Evolutionary conservation across 768 basidiomycete genomes (phyloP), one percentile per base, ranked within the genome.

Genomic region (Infundibulicybe gibba): DNA sequence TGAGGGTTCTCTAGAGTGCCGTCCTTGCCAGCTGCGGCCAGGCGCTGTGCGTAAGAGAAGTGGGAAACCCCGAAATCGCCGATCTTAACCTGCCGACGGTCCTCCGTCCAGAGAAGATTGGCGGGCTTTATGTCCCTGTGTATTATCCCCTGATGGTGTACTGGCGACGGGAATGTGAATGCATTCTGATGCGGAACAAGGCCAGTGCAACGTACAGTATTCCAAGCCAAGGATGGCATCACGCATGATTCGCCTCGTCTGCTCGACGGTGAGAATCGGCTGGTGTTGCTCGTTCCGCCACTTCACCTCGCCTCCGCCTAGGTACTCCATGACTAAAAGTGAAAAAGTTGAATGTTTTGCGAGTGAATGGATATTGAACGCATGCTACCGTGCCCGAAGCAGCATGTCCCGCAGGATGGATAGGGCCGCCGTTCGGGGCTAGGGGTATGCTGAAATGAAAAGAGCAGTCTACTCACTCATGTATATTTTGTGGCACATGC

Each of bases 61-160:
- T 95, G 92, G 13, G 95, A 94, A 44, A 97, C 93, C 44, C 97
- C 97, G 65, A 99, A 98, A 68, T 99, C 97, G 20, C 87, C 92
- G 50, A 99, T 98, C 68, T 99, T 99, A 68, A 98, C 94, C 48
- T 80, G 81, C 49, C 81, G 80, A 44, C 90, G 84, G 69, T 95
- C 89, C 20, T 77, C 76, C 2, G 88, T 87, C 84, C 90, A 93
- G 21, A 99, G 77, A 17, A 99, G 82, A 66, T 99, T 99, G 40
- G 94, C 91, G 20, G 97, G 97, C 62, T 99, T 99, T 72, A 99
- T 98, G 69, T 99, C 97, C 48, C 97, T 90, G 68, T 99, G 97
- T 42, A 99, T 97, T 64, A 99, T 98, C 17, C 95, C 97, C 61
- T 98, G 94, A 58, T 87, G 81, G 62, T 99, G 97, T 1, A 99